Base-by-base conservation (phyloP, 768 basidiomycete species). In the Termitomyces sp. region DNA sequence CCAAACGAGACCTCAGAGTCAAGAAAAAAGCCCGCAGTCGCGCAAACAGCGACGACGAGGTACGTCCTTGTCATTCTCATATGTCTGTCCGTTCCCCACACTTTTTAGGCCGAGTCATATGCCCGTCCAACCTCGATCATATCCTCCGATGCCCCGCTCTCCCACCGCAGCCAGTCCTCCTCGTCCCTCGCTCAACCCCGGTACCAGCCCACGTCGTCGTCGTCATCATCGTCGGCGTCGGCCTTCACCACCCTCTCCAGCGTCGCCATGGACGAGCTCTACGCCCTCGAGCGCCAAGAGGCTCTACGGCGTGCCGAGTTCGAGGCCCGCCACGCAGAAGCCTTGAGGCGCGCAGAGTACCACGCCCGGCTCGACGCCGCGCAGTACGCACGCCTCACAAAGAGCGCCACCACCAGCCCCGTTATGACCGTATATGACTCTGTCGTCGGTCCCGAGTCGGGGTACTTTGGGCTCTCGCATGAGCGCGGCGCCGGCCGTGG, bases 251-350 rank as follows among this genome's bases (percentile, higher is more conserved):
- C 89, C 1, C 73, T 92, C 20, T 89, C 89, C 49, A 88, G 78
- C 35, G 78, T 90, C 20, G 94, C 95, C 3, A 89, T 96, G 76
- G 93, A 93, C 60, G 93, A 97, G 70, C 82, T 98, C 8, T 89
- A 91, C 68, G 87, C 89, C 66, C 86, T 98, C 35, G 96, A 98
- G 71, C 88, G 88, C 42, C 83, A 88, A 62, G 96, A 97, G 72
- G 89, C 92, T 3, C 73, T 87, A 36, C 82, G 94, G 20, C 81
- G 94, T 39, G 93, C 92, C n/a, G 90, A 94, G 70, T 96, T 89
- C 74, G 92, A 94, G 71, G 83, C 87, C 11, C 79, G 85, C 11
- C 90, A 88, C 69, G 87, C 90, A 18, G 89, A 89, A 58, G 83
- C 82, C 13, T 68, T 83, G 39, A 77, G 80, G 35, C 81, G 92